A percentile compares a stretch with the other conserved stretches of the same genome.
These are phyloP conservation scores for Nitzschia palea DNA, from an alignment of 108 stramenopile genomes.

Conservation along the genomic window DNA sequence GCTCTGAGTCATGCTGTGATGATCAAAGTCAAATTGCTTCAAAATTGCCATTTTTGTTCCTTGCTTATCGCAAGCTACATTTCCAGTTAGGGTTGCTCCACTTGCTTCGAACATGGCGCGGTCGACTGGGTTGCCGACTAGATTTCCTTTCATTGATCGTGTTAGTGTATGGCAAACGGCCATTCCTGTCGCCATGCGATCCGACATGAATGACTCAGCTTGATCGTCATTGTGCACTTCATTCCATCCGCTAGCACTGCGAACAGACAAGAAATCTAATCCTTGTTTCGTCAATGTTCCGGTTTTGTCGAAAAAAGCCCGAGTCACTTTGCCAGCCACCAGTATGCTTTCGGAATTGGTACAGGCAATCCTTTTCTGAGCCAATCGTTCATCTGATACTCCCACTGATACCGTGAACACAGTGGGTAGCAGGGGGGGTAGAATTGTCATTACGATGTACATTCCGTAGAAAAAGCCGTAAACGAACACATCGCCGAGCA, in stretches of 20 bases:
- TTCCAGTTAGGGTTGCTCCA: background rate
- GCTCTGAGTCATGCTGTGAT: slow-evolving; percentile 64
- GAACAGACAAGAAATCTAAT: slow-evolving; percentile 48
- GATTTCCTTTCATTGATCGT: slow-evolving; percentile 22
- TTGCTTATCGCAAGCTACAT: background rate
- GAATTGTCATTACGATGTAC: slow-evolving; percentile 40
- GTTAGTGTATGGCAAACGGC: slow-evolving; percentile 56
- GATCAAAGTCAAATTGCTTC: slow-evolving; percentile 66
- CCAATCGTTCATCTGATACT: slow-evolving; percentile 57
- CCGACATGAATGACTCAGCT: background rate
- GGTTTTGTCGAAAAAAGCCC: slow-evolving; percentile 86
- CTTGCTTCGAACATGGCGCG: slow-evolving; percentile 45
- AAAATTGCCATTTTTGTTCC: slow-evolving; percentile 38
- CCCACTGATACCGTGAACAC: slow-evolving; percentile 69
- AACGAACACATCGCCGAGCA: slow-evolving; percentile 48
- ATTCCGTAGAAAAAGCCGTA: slow-evolving; percentile 60
- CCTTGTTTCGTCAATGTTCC: slow-evolving; percentile 78
- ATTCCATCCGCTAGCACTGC: slow-evolving; percentile 3
- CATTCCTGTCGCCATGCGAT: slow-evolving; percentile 35
- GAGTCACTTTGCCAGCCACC: slow-evolving; percentile 74
- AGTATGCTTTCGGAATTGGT: slow-evolving; percentile 69
- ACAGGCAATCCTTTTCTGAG: slow-evolving; percentile 57
- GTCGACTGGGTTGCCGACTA: slow-evolving; percentile 66
- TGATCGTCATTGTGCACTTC: background rate
- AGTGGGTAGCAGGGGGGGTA: slow-evolving; percentile 67